Conservation (phyloP, 2,329 filamentous ascomycete genomes). For the Pestalotiopsis fici region DNA sequence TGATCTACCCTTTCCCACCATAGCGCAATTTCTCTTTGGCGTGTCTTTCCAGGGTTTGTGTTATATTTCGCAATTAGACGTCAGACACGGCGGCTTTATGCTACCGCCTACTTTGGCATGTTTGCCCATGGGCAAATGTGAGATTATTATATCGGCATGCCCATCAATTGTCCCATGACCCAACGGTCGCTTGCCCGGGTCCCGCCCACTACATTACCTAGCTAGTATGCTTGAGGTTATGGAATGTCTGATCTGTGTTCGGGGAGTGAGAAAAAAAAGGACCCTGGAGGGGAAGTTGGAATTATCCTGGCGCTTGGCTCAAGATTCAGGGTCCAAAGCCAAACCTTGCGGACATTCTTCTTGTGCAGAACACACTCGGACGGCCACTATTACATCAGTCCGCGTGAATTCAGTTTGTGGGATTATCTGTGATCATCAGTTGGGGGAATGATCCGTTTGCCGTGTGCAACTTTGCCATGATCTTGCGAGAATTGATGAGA, state of each 20-base stretch:
- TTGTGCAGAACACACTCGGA: background rate
- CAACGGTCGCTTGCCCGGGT: background rate
- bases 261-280: too few species aligned
- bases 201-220: background rate
- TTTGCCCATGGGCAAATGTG: too few species aligned
- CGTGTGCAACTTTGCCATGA: conserved; percentile 12
- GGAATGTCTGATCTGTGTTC: background rate
- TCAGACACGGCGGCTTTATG: background rate
- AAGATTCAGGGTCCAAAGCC: background rate
- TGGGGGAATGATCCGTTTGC: conserved; percentile 1
- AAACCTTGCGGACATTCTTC: background rate
- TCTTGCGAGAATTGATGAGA: background rate
- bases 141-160: background rate
- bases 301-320: background rate
- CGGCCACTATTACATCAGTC: background rate
- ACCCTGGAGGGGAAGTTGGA: background rate
- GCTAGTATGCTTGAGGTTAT: background rate
- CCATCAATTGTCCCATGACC: background rate
- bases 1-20: background rate
- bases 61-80: background rate
- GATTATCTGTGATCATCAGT: conserved; percentile 9
- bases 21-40: background rate
- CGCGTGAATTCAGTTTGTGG: background rate
- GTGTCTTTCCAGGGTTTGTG: background rate
- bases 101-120: background rate